These are phyloP conservation scores for Phytophthora ramorum DNA, from an alignment of 352 stramenopile species.

Conservation along the genomic window DNA sequence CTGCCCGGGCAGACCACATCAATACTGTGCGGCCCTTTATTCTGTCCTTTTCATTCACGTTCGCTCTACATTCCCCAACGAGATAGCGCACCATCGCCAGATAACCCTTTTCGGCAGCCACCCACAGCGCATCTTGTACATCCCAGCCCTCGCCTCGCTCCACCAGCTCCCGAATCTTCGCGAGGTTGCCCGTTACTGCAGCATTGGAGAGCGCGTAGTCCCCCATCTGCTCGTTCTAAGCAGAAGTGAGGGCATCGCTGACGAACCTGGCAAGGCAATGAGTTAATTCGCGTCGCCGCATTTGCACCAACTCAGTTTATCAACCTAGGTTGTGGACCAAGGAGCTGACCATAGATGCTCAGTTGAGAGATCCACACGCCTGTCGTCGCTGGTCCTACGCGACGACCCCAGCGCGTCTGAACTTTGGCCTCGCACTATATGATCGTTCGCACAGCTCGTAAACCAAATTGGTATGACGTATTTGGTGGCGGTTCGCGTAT, in stretches of 20 bases:
- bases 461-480: too few relatives aligned
- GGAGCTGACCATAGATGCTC: too few relatives aligned
- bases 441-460: too few relatives aligned
- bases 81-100: too few relatives aligned
- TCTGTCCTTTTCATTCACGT: background rate
- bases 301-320: too few relatives aligned
- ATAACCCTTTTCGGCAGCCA: too few relatives aligned
- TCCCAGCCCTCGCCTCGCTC: background rate
- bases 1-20: background rate
- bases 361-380: too few relatives aligned
- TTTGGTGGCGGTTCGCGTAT: background rate
- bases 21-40: background rate
- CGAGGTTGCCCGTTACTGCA: background rate
- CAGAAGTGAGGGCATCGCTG: background rate
- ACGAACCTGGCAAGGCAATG: background rate
- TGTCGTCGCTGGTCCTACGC: too few relatives aligned
- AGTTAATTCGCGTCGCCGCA: background rate
- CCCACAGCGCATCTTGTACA: background rate
- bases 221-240: background rate
- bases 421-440: too few relatives aligned
- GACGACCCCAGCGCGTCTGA: too few relatives aligned
- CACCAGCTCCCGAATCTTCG: background rate
- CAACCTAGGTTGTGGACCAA: too few relatives aligned
- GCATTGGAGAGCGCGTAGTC: background rate
- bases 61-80: too few relatives aligned